These are phyloP conservation scores for Ceratobasidium sp. DNA, from an alignment of 1,284 basidiomycete genomes.

Conservation along the genomic window DNA sequence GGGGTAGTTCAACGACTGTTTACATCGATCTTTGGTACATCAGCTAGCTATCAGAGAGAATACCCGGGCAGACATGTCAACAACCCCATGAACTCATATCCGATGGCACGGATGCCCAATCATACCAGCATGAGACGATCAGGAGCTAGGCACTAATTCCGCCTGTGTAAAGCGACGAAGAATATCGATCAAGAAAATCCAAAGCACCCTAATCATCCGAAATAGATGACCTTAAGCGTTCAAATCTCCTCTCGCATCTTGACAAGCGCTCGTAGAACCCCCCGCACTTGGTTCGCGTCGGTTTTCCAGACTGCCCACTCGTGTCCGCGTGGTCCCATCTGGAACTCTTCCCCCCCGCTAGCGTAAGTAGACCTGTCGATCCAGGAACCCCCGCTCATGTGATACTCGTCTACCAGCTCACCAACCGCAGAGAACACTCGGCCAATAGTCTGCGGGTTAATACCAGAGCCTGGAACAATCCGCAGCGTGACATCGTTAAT, in stretches of 20 bases:
- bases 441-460: slow-evolving; percentile 61
- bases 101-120: slow-evolving; percentile 1
- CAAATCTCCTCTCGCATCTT: slow-evolving; percentile 50
- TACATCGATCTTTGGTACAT: slow-evolving; percentile 1
- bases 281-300: slow-evolving; percentile 57
- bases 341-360: slow-evolving; percentile 65
- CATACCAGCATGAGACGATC: not conserved
- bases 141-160: slow-evolving; percentile 32
- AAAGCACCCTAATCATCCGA: not conserved
- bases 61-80: not conserved
- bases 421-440: slow-evolving; percentile 59
- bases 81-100: not conserved
- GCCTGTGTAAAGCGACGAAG: slow-evolving; percentile 18
- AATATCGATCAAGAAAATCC: not conserved
- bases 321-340: slow-evolving; percentile 64
- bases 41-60: slow-evolving; percentile 20
- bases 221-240: slow-evolving; percentile 12
- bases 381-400: slow-evolving; percentile 65
- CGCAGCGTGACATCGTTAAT: slow-evolving; percentile 1
- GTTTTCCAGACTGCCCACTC: slow-evolving; percentile 75
- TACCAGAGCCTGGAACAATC: slow-evolving; percentile 75
- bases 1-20: slow-evolving; percentile 4
- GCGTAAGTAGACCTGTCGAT: slow-evolving; percentile 54
- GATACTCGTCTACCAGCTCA: slow-evolving; percentile 61
- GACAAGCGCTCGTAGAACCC: slow-evolving; percentile 50